These are phyloP conservation scores for Botrytis squamosa DNA, from an alignment of 2,329 filamentous ascomycete genomes.

Conservation along the genomic window DNA sequence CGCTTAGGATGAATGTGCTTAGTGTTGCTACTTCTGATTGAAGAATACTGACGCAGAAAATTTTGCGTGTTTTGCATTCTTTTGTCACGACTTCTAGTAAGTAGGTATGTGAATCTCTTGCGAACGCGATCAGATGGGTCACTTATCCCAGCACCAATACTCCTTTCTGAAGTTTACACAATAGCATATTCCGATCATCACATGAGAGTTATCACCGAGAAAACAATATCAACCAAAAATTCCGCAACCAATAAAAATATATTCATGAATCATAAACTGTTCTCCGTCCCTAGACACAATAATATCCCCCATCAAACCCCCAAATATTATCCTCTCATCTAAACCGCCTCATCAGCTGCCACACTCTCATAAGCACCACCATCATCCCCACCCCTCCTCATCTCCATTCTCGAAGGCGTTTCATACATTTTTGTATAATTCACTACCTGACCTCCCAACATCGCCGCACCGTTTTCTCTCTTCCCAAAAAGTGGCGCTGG, in stretches of 20 bases:
- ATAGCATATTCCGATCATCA: neutral
- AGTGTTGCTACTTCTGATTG: neutral
- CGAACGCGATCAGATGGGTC: neutral
- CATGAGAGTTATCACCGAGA: neutral
- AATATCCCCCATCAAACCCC: neutral
- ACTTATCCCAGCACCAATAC: neutral
- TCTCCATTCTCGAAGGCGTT: constrained; percentile 51
- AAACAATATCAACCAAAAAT: neutral
- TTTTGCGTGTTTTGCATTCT: neutral
- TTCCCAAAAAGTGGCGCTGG: constrained; percentile 76
- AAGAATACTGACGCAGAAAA: neutral
- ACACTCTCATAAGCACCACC: constrained; percentile 36
- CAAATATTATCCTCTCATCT: constrained; percentile 13
- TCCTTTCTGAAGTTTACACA: neutral
- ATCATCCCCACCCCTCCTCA: constrained; percentile 27
- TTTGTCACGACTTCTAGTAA: neutral
- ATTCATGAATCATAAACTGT: constrained; percentile 10
- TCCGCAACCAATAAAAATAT: neutral
- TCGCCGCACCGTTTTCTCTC: constrained; percentile 69
- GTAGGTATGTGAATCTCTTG: neutral
- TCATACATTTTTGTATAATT: constrained; percentile 93
- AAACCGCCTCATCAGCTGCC: constrained; percentile 36
- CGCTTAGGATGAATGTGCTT: neutral
- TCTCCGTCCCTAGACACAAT: neutral
- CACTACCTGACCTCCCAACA: constrained; percentile 74